A percentile compares a stretch with the other conserved stretches of the same genome.
Conservation (phyloP, 2,329 filamentous ascomycete genomes). For the Colletotrichum sp. region DNA sequence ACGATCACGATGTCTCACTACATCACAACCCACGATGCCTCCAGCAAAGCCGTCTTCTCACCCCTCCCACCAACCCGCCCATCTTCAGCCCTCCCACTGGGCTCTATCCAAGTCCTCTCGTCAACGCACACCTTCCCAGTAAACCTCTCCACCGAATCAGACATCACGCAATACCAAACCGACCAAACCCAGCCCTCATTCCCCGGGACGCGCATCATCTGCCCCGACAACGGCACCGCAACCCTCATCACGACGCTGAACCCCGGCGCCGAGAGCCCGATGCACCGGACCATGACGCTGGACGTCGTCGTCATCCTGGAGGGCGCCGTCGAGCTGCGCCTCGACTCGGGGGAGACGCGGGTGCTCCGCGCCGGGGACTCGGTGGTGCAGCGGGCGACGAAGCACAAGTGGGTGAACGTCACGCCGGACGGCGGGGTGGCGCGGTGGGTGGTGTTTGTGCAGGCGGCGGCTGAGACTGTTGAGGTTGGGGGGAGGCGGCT, state of each 20-base stretch:
- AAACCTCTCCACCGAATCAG: background rate
- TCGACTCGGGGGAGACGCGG: conserved; percentile 55
- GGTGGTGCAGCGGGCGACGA: conserved; percentile 59
- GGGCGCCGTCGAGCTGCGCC: conserved; percentile 53
- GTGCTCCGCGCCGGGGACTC: conserved; percentile 55
- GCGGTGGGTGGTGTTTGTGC: background rate
- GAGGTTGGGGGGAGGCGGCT: background rate
- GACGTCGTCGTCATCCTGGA: conserved; percentile 62
- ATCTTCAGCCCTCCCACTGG: background rate
- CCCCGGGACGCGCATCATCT: background rate
- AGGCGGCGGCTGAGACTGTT: background rate
- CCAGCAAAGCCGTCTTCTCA: background rate
- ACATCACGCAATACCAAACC: background rate
- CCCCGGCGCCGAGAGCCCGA: conserved; percentile 26
- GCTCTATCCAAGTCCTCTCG: background rate
- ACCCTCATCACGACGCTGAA: background rate
- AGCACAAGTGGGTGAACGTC: conserved; percentile 58
- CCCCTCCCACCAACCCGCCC: background rate
- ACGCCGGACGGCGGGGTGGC: background rate
- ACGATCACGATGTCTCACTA: background rate
- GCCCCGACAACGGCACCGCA: background rate
- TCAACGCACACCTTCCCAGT: background rate
- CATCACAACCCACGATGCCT: background rate
- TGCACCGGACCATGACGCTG: conserved; percentile 58
- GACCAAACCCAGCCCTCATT: background rate